Percentiles rank a stretch among this genome's conserved stretches.
phyloP scores from a whole-genome alignment of 2,329 filamentous ascomycete genomes.

The Emydomyces testavorans region DNA sequence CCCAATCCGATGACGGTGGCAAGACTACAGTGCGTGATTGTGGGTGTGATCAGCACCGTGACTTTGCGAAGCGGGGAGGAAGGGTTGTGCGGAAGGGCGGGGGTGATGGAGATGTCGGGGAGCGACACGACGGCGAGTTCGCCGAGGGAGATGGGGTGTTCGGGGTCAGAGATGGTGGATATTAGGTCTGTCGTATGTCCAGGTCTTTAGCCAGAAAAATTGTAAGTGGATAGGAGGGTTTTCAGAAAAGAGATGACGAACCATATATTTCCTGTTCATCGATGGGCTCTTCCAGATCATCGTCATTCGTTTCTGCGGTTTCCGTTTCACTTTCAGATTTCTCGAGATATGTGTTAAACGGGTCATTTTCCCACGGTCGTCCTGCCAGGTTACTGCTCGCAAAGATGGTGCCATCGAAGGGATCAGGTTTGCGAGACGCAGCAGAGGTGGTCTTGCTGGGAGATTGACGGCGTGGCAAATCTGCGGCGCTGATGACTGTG shows the following conservation, averaged over 20 bases:
- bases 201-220: not conserved
- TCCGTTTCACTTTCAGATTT: constrained; percentile 10
- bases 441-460: constrained; percentile 30
- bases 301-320: constrained; percentile 40
- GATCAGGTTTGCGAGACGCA: constrained; percentile 27
- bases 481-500: constrained; percentile 74
- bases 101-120: constrained; percentile 74
- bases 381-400: constrained; percentile 21
- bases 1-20: constrained; percentile 93
- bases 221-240: not conserved
- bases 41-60: constrained; percentile 82
- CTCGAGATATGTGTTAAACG: constrained; percentile 36
- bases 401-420: constrained; percentile 37
- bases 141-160: constrained; percentile 87
- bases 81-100: constrained; percentile 49
- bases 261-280: constrained; percentile 96
- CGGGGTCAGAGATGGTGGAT: constrained; percentile 86
- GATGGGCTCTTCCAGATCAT: constrained; percentile 61
- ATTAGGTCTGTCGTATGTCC: constrained; percentile 58
- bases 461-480: constrained; percentile 66
- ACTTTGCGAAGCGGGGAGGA: constrained; percentile 59
- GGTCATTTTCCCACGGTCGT: constrained; percentile 34
- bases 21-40: constrained; percentile 90
- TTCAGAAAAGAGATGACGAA: constrained; percentile 29
- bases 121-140: constrained; percentile 91